Evolutionary conservation across 129 eudicot genomes (phyloP).

Genomic region (Chrysanthemum lavandulifolium): DNA sequence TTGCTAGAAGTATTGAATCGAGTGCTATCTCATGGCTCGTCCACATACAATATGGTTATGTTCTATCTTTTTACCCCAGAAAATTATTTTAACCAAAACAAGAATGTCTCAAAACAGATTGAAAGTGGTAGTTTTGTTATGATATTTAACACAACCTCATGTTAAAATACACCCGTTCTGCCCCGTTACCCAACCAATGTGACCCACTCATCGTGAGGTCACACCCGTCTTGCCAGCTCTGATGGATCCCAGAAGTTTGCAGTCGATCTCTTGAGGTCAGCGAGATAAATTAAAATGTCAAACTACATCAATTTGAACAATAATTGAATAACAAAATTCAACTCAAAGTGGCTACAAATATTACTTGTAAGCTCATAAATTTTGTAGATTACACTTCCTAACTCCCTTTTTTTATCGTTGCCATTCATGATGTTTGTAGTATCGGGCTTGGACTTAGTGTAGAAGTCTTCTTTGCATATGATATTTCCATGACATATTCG

Average conservation of each 20-base stretch:
- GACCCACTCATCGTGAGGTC: not conserved
- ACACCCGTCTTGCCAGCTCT: not conserved
- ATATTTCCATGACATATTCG: conserved; percentile 72
- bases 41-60: too few species aligned
- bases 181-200: not conserved
- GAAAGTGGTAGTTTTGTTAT: not conserved
- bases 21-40: too few species aligned
- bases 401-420: not conserved
- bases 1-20: too few species aligned
- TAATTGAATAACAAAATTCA: conserved; percentile 8
- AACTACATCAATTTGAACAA: conserved; percentile 17
- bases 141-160: not conserved
- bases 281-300: not conserved
- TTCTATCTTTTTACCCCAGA: not conserved
- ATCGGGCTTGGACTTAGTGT: not conserved
- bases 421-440: conserved; percentile 17
- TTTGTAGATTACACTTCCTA: conserved; percentile 1
- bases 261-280: not conserved
- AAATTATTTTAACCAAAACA: not conserved
- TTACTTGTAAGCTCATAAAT: conserved; percentile 18
- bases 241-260: not conserved
- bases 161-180: not conserved
- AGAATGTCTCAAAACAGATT: not conserved
- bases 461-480: conserved; percentile 45
- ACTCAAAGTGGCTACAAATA: not conserved